phyloP scores from a whole-genome alignment of 805 yeast genomes.

The Wickerhamomyces bisporus region DNA sequence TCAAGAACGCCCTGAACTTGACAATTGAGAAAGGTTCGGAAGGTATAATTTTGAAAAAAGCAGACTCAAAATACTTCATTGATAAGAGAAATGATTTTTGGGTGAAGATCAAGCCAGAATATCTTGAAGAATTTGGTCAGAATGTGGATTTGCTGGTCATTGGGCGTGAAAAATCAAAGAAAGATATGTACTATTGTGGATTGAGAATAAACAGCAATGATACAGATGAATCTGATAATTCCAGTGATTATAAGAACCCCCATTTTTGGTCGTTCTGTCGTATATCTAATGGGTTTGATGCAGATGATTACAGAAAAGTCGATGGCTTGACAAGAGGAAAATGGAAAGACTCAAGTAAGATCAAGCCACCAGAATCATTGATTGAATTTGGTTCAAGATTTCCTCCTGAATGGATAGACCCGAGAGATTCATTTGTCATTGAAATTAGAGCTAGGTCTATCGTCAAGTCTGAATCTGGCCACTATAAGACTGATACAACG shows the following conservation, averaged over 20 bases:
- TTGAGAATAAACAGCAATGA: conserved; percentile 42
- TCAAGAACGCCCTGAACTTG: conserved; percentile 47
- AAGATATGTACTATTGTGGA: conserved; percentile 70
- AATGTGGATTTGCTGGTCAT: conserved; percentile 74
- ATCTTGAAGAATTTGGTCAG: conserved; percentile 80
- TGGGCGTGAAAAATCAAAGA: conserved; percentile 72
- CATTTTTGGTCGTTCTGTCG: conserved; percentile 64
- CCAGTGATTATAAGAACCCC: conserved; percentile 10
- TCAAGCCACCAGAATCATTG: conserved; percentile 35
- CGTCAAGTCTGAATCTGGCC: conserved; percentile 38
- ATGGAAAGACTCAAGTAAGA: conserved; percentile 46
- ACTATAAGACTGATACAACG: conserved; percentile 63
- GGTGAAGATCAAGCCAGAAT: conserved; percentile 91
- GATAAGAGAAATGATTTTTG: conserved; percentile 64
- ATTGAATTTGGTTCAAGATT: conserved; percentile 52
- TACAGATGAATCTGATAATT: too few relatives aligned
- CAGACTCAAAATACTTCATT: conserved; percentile 50
- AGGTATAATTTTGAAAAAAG: conserved; percentile 75
- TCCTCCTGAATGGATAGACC: conserved; percentile 79
- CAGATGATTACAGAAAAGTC: conserved; percentile 55
- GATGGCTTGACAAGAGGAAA: conserved; percentile 50
- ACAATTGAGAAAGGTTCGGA: conserved; percentile 67
- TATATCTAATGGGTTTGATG: conserved; percentile 80
- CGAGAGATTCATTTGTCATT: conserved; percentile 68
- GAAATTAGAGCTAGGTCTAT: conserved; percentile 82